Evolutionary conservation across 2,329 filamentous ascomycete genomes (phyloP).

Genomic region (Cladosporium colombiae): DNA sequence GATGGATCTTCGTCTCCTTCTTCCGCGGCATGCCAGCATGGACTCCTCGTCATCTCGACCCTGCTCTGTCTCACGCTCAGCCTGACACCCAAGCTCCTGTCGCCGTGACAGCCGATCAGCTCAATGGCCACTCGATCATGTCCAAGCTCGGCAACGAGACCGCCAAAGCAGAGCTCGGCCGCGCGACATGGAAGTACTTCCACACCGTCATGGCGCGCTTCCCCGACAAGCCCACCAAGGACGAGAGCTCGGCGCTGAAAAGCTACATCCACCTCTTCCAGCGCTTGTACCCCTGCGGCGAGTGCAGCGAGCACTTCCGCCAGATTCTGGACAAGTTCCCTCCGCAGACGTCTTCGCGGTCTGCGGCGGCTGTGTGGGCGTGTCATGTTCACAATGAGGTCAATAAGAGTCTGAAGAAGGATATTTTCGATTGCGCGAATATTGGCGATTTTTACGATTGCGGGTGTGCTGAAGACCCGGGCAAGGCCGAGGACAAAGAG

Average conservation of each 20-base stretch:
- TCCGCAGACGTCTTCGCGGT: conserved; percentile 63
- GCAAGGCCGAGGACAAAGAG: conserved; percentile 10
- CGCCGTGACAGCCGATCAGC: background rate
- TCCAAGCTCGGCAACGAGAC: conserved; percentile 83
- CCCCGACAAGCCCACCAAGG: conserved; percentile 61
- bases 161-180: conserved; percentile 67
- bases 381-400: conserved; percentile 69
- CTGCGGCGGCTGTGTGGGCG: conserved; percentile 64
- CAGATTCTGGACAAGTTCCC: conserved; percentile 62
- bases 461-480: conserved; percentile 60
- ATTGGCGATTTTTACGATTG: conserved; percentile 69
- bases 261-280: conserved; percentile 66
- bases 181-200: conserved; percentile 66
- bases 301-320: conserved; percentile 66
- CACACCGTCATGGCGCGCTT: conserved; percentile 68
- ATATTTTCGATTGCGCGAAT: conserved; percentile 63
- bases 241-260: conserved; percentile 61
- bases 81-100: background rate
- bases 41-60: conserved; percentile 25
- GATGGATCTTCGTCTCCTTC: conserved; percentile 61
- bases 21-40: conserved; percentile 47
- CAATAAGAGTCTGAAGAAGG: conserved; percentile 62
- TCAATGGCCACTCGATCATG: conserved; percentile 67
- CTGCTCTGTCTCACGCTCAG: background rate
- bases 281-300: conserved; percentile 66